Conservation (phyloP, 2,329 filamentous ascomycete species). For the Ophiosphaerella herpotricha region DNA sequence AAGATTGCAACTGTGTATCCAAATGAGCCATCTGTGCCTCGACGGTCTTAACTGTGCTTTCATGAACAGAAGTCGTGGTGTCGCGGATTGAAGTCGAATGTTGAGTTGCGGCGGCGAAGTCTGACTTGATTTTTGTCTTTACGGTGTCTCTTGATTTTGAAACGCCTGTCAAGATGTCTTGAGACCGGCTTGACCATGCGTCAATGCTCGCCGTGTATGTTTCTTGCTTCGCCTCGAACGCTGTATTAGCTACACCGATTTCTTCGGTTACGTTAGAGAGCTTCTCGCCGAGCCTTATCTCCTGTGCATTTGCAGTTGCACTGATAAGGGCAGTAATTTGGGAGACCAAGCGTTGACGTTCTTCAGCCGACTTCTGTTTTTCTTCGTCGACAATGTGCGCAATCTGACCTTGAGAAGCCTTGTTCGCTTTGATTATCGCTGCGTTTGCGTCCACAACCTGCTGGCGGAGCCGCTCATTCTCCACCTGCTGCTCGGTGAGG, state of each 20-base stretch:
- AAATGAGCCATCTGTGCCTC: slow-evolving; percentile 88
- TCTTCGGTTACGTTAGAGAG: slow-evolving; percentile 67
- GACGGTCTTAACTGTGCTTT: slow-evolving; percentile 86
- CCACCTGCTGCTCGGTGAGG: slow-evolving; percentile 74
- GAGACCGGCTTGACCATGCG: slow-evolving; percentile 71
- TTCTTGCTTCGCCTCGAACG: slow-evolving; percentile 67
- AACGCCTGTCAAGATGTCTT: slow-evolving; percentile 71
- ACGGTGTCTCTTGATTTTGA: slow-evolving; percentile 74
- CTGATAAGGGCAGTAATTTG: slow-evolving; percentile 81
- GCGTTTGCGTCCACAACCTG: slow-evolving; percentile 74
- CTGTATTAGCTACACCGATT: slow-evolving; percentile 66
- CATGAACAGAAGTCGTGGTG: slow-evolving; percentile 84
- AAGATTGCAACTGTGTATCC: slow-evolving; percentile 81
- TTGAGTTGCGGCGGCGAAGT: slow-evolving; percentile 82
- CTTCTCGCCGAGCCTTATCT: slow-evolving; percentile 69
- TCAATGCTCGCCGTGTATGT: slow-evolving; percentile 75
- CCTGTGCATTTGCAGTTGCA: slow-evolving; percentile 73
- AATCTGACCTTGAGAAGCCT: slow-evolving; percentile 67
- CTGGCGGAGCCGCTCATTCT: slow-evolving; percentile 72
- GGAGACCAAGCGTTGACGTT: slow-evolving; percentile 72
- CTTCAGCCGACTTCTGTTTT: slow-evolving; percentile 70
- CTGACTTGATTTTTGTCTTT: slow-evolving; percentile 81
- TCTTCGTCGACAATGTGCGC: slow-evolving; percentile 76
- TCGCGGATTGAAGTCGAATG: slow-evolving; percentile 83
- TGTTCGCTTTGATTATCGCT: slow-evolving; percentile 70